phyloP scores from a whole-genome alignment of 257 asterid genomes.

The Nicotiana tabacum region DNA sequence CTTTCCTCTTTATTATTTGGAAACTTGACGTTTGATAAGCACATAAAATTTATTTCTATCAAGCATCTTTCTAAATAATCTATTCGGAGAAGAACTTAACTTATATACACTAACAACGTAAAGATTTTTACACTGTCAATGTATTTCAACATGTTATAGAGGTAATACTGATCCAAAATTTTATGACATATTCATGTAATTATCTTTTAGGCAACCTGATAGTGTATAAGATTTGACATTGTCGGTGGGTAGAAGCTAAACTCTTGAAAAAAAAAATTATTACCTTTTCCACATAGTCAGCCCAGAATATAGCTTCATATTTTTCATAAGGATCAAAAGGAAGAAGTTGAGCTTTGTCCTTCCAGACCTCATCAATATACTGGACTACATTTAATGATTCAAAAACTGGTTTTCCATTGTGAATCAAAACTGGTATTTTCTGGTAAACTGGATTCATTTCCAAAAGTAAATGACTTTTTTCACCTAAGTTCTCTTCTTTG shows the following conservation, averaged over 20 bases:
- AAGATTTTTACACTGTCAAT: not conserved
- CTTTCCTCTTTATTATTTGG: not conserved
- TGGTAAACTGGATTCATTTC: slow-evolving; percentile 41
- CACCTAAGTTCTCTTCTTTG: slow-evolving; percentile 28
- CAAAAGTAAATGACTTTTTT: slow-evolving; percentile 17
- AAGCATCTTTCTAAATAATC: not conserved
- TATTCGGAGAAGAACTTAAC: not conserved
- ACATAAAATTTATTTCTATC: not conserved
- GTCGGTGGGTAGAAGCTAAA: not conserved
- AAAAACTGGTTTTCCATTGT: slow-evolving; percentile 21
- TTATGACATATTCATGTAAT: not conserved
- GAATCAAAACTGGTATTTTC: slow-evolving; percentile 33
- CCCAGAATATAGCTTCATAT: slow-evolving; percentile 34
- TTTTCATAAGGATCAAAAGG: slow-evolving; percentile 23
- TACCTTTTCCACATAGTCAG: slow-evolving; percentile 25
- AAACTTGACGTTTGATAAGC: not conserved
- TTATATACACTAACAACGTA: not conserved
- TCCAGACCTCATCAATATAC: slow-evolving; percentile 31
- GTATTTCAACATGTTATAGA: not conserved
- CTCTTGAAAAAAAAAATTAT: slow-evolving; percentile 6
- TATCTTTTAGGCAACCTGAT: too few species aligned
- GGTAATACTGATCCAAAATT: not conserved
- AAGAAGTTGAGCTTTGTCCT: slow-evolving; percentile 9
- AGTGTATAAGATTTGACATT: too few species aligned
- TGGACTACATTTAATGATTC: slow-evolving; percentile 17